Evolutionary conservation across 176 grass and related monocot genomes (phyloP), one percentile per base, ranked within the genome.

Genomic region (Phoenix dactylifera): DNA sequence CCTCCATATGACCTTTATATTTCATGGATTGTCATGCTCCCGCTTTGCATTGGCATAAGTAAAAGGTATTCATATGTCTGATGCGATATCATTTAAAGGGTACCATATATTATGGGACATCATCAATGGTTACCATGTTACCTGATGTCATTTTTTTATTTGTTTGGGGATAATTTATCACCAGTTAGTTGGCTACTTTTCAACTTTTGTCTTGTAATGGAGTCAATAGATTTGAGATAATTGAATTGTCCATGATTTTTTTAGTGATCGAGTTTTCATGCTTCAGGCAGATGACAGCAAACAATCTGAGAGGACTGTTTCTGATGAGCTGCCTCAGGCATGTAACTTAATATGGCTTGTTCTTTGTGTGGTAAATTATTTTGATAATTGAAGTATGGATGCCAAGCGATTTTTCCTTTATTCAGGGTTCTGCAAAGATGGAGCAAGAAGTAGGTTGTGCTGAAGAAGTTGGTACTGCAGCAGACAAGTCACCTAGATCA

Each of bases 251-350:
- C 35, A 3, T 52, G 7, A 22, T 20, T 12, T 71, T 18, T 17
- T 71, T 22, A 18, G 19, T 52, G n/a, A 17, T 18, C 78, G 23
- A 54, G 63, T 83, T 15, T 57, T 80, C 4, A 68, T 74, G 4
- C 79, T 66, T 66, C 67, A 97, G 87, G 80, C 65, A 35, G 87
- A 92, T 63, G 87, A 88, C 50, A 79, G 81, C 70, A 97, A 88
- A 56, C 82, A 88, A 52, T 91, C 87, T 61, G 87, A 91, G 75
- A 76, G 87, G 56, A 91, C 87, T 63, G 75, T 97, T 52, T 97
- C 87, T 66, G 84, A 97, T 55, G 84, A 97, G 55, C 35, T 83
- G 68, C 83, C 78, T 57, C 74, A 91, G 75, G 92, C 77, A 64
- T 77, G 72, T 4, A 6, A 15, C 7, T 61, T 44, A 44, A 44